Base-by-base conservation (phyloP, 257 asterid genomes). In the Verbena officinalis region DNA sequence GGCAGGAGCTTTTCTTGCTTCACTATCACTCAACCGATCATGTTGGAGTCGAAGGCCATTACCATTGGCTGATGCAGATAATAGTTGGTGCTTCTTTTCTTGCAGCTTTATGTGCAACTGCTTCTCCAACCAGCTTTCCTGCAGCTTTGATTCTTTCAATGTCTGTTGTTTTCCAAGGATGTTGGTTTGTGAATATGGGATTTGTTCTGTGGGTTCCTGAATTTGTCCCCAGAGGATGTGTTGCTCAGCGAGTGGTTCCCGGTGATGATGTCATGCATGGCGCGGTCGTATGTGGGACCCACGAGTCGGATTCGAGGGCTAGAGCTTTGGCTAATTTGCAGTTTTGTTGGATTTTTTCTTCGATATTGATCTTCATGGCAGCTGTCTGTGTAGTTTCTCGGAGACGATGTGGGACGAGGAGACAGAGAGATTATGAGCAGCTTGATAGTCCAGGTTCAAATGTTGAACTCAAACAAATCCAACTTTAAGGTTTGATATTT, bases 121-220 rank as follows among this genome's bases (percentile, higher is more conserved):
- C 59, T 44, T 75, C 64, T 55, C 88, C 95, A 0, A 42, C 83
- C 45, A 80, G 82, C 74, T 86, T 90, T 67, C 87, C 88, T 4
- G 77, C 88, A 22, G 86, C 96, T 5, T 70, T 88, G 3, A 40
- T 80, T 73, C 88, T 91, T 36, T 70, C 95, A 11, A 49, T 75
- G 38, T 84, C 97, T 0, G 85, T 91, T 13, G 48, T 77, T 2
- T 84, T 91, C 68, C 97, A 91, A 83, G 97, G 96, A 17, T 86
- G 77, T 68, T 90, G 96, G 97, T 84, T 90, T 74, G 36, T 82
- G 50, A 80, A 83, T 74, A 90, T 90, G 97, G 97, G 96, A 20
- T 85, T 83, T 59, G 59, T 64, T 72, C 62, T 90, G 16, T 90
- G 97, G 97, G 59, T 67, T 55, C 96, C 84, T 0, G 15, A 51